Base-by-base conservation (phyloP, 805 yeast species). In the Lachancea mirantina region DNA sequence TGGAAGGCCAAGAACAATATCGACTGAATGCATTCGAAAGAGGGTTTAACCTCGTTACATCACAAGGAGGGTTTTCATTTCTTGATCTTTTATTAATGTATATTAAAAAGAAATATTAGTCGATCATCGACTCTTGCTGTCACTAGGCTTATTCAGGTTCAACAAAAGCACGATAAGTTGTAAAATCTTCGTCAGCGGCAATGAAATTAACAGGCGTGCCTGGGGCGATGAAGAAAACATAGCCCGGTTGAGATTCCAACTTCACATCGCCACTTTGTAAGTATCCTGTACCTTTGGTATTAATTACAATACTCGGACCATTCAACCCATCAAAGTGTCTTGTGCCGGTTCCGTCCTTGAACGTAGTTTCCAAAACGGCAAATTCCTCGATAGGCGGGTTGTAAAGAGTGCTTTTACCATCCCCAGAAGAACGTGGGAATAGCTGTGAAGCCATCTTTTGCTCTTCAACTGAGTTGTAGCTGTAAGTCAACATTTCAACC, bases 361-460 rank as follows among this genome's bases (percentile, higher is more conserved):
- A 78, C 28, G 74, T 72, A 26, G 89, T 79, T 62, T 84, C 87
- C 51, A 92, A 69, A n/a, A 92, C 96, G 4, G 95, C 71, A 52
- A 92, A 92, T 67, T 92, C 99, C 41, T 78, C 94, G 54, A 92
- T 92, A 38, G 99, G 99, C 20, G 99, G 99, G 57, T 92, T 82
- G 62, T 78, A 92, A 45, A 88, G 64, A 23, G 68, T 69, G 13
- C 79, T 68, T 42, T 64, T 68, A 30, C 85, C 89, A 32, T 66
- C 78, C 41, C 92, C 92, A 8, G 64, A 51, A 14, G 83, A 70
- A 61, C 76, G 75, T 11, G 46, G 47, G 42, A 64, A 55, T 9
- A 41, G 34, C 45, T 64, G 59, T 18, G 83, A 74, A 28, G 74
- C 73, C 92, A 89, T 84, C 63, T 85, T 87, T 67, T 92, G 99